Evolutionary conservation across 2,329 filamentous ascomycete genomes (phyloP).

Genomic region (Penicillium sp.): DNA sequence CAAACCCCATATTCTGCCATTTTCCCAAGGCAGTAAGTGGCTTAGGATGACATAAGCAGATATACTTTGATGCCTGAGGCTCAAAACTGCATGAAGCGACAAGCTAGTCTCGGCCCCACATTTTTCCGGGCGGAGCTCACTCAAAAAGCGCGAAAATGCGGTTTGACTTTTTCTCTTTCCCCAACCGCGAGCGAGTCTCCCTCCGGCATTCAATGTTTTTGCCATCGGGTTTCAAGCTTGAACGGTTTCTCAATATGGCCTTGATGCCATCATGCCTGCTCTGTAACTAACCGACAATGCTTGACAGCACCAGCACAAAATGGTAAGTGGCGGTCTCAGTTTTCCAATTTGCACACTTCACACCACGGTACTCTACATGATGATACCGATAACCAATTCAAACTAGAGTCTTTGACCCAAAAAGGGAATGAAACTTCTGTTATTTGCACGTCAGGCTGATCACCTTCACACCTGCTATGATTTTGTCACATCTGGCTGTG

Average conservation of each 20-base stretch:
- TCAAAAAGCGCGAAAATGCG: constrained; percentile 38
- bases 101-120: constrained; percentile 32
- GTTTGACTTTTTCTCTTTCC: constrained; percentile 24
- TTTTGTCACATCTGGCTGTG: constrained; percentile 16
- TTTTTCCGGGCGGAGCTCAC: constrained; percentile 33
- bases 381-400: constrained; percentile 76
- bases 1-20: too few relatives aligned
- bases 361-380: constrained; percentile 59
- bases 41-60: not conserved
- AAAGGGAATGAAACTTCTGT: constrained; percentile 74
- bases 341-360: constrained; percentile 14
- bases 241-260: not conserved
- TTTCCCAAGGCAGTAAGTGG: not conserved
- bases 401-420: constrained; percentile 97
- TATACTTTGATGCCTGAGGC: constrained; percentile 1
- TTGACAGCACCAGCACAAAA: constrained; percentile 12
- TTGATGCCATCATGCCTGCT: not conserved
- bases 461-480: constrained; percentile 25
- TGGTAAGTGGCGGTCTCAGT: constrained; percentile 33
- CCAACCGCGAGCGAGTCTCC: constrained; percentile 23
- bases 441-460: constrained; percentile 94
- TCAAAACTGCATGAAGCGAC: not conserved
- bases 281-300: constrained; percentile 11
- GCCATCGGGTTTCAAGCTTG: constrained; percentile 8
- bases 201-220: constrained; percentile 27